phyloP scores from a whole-genome alignment of 805 yeast species.

The Candida suzukii region DNA sequence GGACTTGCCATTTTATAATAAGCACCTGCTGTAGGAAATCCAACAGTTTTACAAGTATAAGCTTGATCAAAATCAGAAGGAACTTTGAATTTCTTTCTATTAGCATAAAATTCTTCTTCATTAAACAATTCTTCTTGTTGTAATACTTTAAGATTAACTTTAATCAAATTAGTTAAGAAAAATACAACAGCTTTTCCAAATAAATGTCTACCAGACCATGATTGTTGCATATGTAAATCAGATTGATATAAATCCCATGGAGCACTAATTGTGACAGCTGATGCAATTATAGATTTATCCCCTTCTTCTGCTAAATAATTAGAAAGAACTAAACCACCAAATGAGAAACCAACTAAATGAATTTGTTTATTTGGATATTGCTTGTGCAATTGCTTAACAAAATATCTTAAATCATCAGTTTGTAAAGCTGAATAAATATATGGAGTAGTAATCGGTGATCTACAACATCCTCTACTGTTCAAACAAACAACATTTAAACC shows the following conservation, averaged over 20 bases:
- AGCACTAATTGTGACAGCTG: slow-evolving; percentile 53
- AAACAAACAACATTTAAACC: slow-evolving; percentile 51
- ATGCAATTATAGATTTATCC: slow-evolving; percentile 42
- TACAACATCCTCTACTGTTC: slow-evolving; percentile 72
- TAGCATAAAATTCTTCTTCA: slow-evolving; percentile 19
- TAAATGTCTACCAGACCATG: slow-evolving; percentile 31
- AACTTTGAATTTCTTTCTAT: slow-evolving; percentile 29
- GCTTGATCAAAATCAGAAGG: slow-evolving; percentile 53
- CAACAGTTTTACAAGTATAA: slow-evolving; percentile 56
- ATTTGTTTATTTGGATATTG: slow-evolving; percentile 57
- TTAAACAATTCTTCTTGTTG: slow-evolving; percentile 19
- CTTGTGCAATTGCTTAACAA: slow-evolving; percentile 40
- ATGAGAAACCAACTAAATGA: slow-evolving; percentile 63
- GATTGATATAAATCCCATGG: slow-evolving; percentile 71
- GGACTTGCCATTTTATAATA: slow-evolving; percentile 67
- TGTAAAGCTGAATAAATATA: slow-evolving; percentile 60
- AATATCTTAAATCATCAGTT: slow-evolving; percentile 61
- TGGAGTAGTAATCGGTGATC: slow-evolving; percentile 65
- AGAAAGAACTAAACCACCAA: slow-evolving; percentile 61
- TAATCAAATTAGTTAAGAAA: slow-evolving; percentile 34
- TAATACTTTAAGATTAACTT: slow-evolving; percentile 34
- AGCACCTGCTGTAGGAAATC: slow-evolving; percentile 53
- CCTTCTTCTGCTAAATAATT: slow-evolving; percentile 69
- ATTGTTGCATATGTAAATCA: slow-evolving; percentile 32
- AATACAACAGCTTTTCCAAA: slow-evolving; percentile 35